These are phyloP conservation scores for Lobosporangium transversale DNA, from an alignment of 192 early-diverging fungal species.

Conservation along the genomic window DNA sequence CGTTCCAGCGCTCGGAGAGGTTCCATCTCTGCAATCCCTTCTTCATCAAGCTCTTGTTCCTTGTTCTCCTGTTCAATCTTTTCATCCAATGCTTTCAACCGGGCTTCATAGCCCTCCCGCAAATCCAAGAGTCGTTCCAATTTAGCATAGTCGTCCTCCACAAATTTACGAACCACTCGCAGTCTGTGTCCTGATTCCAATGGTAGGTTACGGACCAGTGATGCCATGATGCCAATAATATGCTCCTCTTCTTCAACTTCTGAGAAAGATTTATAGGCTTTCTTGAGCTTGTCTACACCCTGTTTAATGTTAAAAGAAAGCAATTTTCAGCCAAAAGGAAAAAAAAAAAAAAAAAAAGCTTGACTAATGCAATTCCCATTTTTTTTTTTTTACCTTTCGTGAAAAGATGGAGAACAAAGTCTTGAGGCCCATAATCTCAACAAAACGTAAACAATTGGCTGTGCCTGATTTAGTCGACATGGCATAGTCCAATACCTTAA, in stretches of 20 bases:
- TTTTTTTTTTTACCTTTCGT: too few relatives aligned
- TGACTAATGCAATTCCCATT: too few relatives aligned
- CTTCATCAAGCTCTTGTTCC: slow-evolving; percentile 49
- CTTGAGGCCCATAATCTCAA: slow-evolving; percentile 85
- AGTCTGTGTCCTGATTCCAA: slow-evolving; percentile 66
- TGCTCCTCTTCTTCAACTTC: slow-evolving; percentile 91
- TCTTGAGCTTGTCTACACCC: slow-evolving; percentile 81
- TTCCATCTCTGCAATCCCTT: slow-evolving; percentile 70
- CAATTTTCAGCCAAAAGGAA: background rate
- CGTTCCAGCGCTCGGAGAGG: slow-evolving; percentile 73
- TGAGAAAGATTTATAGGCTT: slow-evolving; percentile 79
- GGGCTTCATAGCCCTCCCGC: slow-evolving; percentile 71
- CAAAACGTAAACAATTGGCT: slow-evolving; percentile 74
- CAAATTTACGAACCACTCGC: slow-evolving; percentile 86
- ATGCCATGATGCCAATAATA: slow-evolving; percentile 82
- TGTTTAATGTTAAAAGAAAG: slow-evolving; percentile 9
- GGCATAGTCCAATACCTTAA: slow-evolving; percentile 89
- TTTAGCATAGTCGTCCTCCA: slow-evolving; percentile 81
- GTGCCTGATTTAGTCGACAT: slow-evolving; percentile 63
- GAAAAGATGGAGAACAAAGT: slow-evolving; percentile 89
- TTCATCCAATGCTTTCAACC: slow-evolving; percentile 65
- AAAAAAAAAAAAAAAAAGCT: background rate
- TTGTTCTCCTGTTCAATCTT: slow-evolving; percentile 63
- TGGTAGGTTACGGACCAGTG: slow-evolving; percentile 77
- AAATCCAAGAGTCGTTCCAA: slow-evolving; percentile 86